phyloP scores from a whole-genome alignment of 2,329 filamentous ascomycete genomes.

The Eutypa lata region DNA sequence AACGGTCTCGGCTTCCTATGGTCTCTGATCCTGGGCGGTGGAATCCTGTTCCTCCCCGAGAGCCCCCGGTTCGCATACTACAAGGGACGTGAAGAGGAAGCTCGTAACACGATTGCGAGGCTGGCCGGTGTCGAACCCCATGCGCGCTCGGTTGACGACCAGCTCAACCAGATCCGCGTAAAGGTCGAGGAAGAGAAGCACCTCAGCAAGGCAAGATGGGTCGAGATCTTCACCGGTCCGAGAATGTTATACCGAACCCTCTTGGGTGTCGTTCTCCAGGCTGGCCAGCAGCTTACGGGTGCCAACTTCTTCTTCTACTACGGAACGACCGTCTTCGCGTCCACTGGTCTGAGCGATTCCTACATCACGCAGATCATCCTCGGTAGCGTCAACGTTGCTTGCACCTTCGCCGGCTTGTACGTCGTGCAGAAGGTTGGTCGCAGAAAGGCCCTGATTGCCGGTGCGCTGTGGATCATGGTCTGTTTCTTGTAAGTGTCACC shows the following conservation, averaged over 20 bases:
- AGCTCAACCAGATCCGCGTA: slow-evolving; percentile 50
- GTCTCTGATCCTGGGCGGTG: slow-evolving; percentile 48
- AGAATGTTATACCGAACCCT: slow-evolving; percentile 63
- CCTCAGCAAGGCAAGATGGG: slow-evolving; percentile 43
- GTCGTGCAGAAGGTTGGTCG: slow-evolving; percentile 65
- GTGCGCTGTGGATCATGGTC: slow-evolving; percentile 58
- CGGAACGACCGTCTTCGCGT: slow-evolving; percentile 62
- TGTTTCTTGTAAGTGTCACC: slow-evolving; percentile 41
- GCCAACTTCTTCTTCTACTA: slow-evolving; percentile 70
- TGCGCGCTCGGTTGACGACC: slow-evolving; percentile 38
- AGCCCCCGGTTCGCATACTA: slow-evolving; percentile 51
- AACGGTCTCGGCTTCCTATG: slow-evolving; percentile 54
- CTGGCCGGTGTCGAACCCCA: slow-evolving; percentile 41
- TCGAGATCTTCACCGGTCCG: slow-evolving; percentile 65
- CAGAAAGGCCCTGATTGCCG: slow-evolving; percentile 59
- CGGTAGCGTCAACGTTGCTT: slow-evolving; percentile 63
- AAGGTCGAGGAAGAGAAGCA: slow-evolving; percentile 47
- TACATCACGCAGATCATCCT: slow-evolving; percentile 68
- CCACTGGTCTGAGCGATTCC: slow-evolving; percentile 62
- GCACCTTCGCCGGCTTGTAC: slow-evolving; percentile 63
- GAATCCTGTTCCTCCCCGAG: slow-evolving; percentile 53
- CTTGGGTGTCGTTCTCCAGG: slow-evolving; percentile 61
- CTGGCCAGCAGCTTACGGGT: slow-evolving; percentile 66
- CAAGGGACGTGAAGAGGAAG: slow-evolving; percentile 43
- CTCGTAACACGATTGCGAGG: slow-evolving; percentile 44